Percentiles rank a stretch among this genome's conserved stretches.
Evolutionary conservation across 345 rosid genomes (phyloP).

Genomic region (Populus euphratica): DNA sequence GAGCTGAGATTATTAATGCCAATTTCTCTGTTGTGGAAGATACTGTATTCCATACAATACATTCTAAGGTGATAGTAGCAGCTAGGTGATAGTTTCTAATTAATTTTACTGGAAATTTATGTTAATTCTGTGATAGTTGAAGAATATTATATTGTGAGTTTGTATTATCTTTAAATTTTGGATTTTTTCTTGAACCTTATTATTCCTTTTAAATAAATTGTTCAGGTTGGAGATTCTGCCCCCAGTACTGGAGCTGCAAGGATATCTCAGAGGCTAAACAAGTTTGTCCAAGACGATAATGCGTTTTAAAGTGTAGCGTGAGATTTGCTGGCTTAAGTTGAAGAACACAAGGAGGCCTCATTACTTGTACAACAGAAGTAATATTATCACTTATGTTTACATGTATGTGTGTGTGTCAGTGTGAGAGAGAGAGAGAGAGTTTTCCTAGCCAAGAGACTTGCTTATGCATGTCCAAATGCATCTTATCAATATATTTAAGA

Average conservation of each 20-base stretch:
- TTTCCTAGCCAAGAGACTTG: not conserved
- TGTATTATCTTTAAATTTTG: not conserved
- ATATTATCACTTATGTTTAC: no score
- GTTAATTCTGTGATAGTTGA: not conserved
- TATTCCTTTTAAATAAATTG: not conserved
- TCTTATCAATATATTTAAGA: not conserved
- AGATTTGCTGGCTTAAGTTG: not conserved
- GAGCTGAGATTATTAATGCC: conserved; percentile 42
- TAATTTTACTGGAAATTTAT: not conserved
- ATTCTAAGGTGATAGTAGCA: conserved; percentile 30
- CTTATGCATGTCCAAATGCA: not conserved
- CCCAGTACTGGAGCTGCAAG: conserved; percentile 21
- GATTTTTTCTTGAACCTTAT: not conserved
- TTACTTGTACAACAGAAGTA: no score
- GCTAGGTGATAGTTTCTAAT: not conserved
- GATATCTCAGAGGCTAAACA: conserved; percentile 40
- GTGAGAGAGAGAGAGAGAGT: no score
- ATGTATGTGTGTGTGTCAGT: not conserved
- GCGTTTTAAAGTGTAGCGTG: not conserved
- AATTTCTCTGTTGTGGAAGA: conserved; percentile 33
- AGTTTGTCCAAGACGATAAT: conserved; percentile 26
- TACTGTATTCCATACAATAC: conserved; percentile 40
- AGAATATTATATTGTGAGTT: not conserved
- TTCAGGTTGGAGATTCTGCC: conserved; percentile 36
- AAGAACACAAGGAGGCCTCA: not conserved